Conservation (phyloP, 2,329 filamentous ascomycete species). For the Alternaria triticina region DNA sequence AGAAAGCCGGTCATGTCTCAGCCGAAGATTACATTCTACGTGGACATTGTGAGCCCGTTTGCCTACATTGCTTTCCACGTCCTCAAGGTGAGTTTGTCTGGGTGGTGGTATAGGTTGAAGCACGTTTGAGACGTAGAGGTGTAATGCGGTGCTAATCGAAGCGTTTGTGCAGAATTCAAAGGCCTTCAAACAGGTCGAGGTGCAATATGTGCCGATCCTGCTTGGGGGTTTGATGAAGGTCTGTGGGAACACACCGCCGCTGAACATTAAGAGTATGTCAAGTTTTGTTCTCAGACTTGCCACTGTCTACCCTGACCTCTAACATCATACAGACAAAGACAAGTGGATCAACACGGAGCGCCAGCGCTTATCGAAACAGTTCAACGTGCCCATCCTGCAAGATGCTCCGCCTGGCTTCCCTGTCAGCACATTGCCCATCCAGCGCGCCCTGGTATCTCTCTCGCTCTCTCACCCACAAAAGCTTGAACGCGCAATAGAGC, state of each 20-base stretch:
- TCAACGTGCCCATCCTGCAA: slow-evolving; percentile 60
- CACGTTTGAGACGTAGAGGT: not conserved
- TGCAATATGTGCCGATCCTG: slow-evolving; percentile 65
- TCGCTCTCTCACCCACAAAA: slow-evolving; percentile 50
- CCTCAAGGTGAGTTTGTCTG: slow-evolving; percentile 53
- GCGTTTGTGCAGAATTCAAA: slow-evolving; percentile 57
- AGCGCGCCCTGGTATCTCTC: slow-evolving; percentile 61
- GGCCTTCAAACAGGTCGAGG: slow-evolving; percentile 60
- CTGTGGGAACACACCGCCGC: slow-evolving; percentile 61
- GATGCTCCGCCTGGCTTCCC: slow-evolving; percentile 60
- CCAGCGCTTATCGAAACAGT: slow-evolving; percentile 59
- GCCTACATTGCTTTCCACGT: slow-evolving; percentile 66
- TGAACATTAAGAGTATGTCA: slow-evolving; percentile 61
- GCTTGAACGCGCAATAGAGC: slow-evolving; percentile 51
- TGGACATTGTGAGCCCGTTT: slow-evolving; percentile 67
- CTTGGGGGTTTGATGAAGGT: slow-evolving; percentile 65
- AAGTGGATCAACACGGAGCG: slow-evolving; percentile 63
- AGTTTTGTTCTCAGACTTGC: not conserved
- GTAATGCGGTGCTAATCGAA: not conserved
- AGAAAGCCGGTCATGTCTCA: slow-evolving; percentile 47
- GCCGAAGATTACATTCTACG: slow-evolving; percentile 62
- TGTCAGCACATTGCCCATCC: slow-evolving; percentile 57
- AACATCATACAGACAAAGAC: slow-evolving; percentile 60
- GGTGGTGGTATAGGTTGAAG: not conserved
- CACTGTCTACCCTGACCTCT: not conserved